phyloP scores from a whole-genome alignment of 139 green algal genomes.

The Coelastrella sp. region DNA sequence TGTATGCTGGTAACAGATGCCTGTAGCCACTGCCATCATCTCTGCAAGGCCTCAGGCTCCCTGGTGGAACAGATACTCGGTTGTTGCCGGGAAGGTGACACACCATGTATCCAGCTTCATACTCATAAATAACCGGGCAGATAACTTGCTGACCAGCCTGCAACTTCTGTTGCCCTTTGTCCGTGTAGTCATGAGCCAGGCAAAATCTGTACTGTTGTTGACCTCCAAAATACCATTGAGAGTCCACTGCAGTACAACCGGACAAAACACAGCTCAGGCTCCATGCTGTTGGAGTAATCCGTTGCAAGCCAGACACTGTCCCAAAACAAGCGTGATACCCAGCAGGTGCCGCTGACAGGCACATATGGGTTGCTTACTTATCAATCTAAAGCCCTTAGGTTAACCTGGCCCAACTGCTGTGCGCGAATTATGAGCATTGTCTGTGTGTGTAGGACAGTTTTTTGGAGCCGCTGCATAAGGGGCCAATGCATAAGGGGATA shows the following conservation, averaged over 20 bases:
- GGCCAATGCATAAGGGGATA: no score
- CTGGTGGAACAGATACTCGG: background rate
- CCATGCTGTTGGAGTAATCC: background rate
- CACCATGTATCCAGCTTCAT: background rate
- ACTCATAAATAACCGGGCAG: slow-evolving; percentile 14
- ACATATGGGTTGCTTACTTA: no score
- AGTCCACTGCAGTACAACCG: background rate
- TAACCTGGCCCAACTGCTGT: no score
- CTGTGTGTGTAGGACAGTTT: no score
- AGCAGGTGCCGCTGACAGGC: no score
- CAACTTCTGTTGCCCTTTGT: background rate
- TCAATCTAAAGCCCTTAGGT: no score
- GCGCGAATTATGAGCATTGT: no score
- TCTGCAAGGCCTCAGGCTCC: background rate
- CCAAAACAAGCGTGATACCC: background rate
- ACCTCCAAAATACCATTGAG: slow-evolving; percentile 40
- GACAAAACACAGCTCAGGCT: background rate
- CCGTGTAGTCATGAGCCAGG: background rate
- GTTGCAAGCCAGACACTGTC: background rate
- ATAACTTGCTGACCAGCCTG: background rate
- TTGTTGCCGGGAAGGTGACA: background rate
- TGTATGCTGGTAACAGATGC: background rate
- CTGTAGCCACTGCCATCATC: background rate
- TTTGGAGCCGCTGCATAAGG: no score
- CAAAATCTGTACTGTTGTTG: background rate